These are phyloP conservation scores for Phyllachora maydis DNA, from an alignment of 2,329 filamentous ascomycete genomes.

Conservation along the genomic window DNA sequence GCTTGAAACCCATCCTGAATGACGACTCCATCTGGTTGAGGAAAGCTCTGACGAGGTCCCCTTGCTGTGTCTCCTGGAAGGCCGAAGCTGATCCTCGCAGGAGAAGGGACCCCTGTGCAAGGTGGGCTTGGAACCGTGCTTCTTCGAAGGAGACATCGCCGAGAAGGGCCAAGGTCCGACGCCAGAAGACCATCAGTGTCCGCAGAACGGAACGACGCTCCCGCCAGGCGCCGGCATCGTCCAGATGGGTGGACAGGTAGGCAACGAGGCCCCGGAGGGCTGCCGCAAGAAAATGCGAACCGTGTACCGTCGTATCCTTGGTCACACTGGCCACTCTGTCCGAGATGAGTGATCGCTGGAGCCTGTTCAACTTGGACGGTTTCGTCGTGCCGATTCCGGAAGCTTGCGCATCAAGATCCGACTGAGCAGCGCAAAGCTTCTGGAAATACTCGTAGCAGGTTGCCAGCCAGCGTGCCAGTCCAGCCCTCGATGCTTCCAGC, in stretches of 20 bases:
- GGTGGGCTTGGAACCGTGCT: constrained; percentile 41
- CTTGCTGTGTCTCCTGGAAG: constrained; percentile 8
- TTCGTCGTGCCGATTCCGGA: too few relatives aligned
- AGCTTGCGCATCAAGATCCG: constrained; percentile 18
- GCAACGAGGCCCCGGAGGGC: constrained; percentile 18
- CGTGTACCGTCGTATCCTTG: constrained; percentile 37
- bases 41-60: constrained; percentile 17
- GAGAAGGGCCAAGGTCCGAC: constrained; percentile 27
- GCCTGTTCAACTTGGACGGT: constrained; percentile 32
- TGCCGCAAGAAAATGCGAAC: constrained; percentile 26
- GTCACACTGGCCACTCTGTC: constrained; percentile 31
- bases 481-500: constrained; percentile 13
- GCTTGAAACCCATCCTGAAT: constrained; percentile 50
- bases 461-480: constrained; percentile 25
- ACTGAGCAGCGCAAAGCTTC: constrained; percentile 18
- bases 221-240: constrained; percentile 9
- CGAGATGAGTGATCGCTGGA: constrained; percentile 37
- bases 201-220: constrained; percentile 11
- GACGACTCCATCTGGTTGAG: constrained; percentile 22
- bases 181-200: constrained; percentile 29
- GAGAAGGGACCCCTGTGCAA: constrained; percentile 25
- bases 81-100: constrained; percentile 13
- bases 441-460: constrained; percentile 28
- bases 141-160: constrained; percentile 31
- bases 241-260: constrained; percentile 17